Evolutionary conservation across 495 filamentous ascomycete species (phyloP), one percentile per base, ranked within the genome.

Genomic region (Podospora pseudocomata): DNA sequence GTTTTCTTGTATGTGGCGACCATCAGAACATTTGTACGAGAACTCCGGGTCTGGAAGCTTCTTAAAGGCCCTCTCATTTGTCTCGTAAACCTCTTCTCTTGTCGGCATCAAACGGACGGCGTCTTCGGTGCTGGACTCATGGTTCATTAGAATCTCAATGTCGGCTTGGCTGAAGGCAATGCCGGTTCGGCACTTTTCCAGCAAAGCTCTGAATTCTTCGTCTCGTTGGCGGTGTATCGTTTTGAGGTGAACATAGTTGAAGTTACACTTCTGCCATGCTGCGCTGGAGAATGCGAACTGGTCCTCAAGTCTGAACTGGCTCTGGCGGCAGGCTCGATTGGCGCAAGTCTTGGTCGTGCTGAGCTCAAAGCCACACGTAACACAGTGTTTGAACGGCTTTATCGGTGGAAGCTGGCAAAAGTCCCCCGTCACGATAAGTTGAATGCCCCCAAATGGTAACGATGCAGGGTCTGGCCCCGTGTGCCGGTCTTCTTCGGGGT

Each of bases 331-430:
- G 7, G 9, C 2, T 13, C 9, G 39, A 16, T 49, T 49, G 39
- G 9, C 13, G 39, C 39, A 49, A 11, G 2, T 11, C 39, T 49
- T 49, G 39, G 15, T 16, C 7, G 9, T 49, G 7, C 13, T 49
- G 15, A 49, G 39, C 13, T 49, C 39, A 11, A 49, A 49, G 7
- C 39, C 39, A 49, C 39, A 49, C 7, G 0, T 49, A 49, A 49
- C 39, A 49, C 39, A 49, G 39, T 49, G 9, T 11, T 49, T 11
- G 15, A 49, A 49, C 5, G 39, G 49, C 27, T 90, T 92, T 13
- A 99, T 93, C 0, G 94, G 94, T 0, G 95, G 93, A 18, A 99
- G 77, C 74, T 99, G 95, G 76, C 96, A 97, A 76, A 97, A 99
- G 77, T 99, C 95, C 0, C 95, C 95, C 0, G 94, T 97, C 28